Conservation (phyloP, 2,329 filamentous ascomycete species). For the Bipolaris zeicola region DNA sequence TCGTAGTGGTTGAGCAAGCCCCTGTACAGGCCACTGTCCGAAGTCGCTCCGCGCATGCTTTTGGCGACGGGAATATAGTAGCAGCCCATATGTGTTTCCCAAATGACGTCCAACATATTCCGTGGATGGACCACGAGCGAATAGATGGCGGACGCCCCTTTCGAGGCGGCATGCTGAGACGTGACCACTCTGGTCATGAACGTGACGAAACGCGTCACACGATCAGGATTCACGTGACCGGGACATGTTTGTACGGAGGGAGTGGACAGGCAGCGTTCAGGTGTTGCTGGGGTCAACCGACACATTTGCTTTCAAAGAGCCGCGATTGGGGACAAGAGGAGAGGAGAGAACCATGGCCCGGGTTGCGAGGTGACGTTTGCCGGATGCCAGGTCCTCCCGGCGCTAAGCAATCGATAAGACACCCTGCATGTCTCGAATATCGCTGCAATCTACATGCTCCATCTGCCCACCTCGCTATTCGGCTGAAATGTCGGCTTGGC, state of each 20-base stretch:
- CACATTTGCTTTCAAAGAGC: neutral
- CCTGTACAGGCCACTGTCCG: neutral
- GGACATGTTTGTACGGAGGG: neutral
- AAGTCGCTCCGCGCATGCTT: neutral
- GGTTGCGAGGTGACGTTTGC: constrained; percentile 12
- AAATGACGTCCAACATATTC: neutral
- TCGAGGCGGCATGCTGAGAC: neutral
- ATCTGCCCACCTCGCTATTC: neutral
- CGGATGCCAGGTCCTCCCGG: constrained; percentile 6
- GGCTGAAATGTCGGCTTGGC: neutral
- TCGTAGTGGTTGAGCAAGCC: neutral
- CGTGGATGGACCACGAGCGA: neutral
- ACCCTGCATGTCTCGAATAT: neutral
- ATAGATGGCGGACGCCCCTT: neutral
- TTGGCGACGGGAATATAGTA: neutral
- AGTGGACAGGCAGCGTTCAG: neutral
- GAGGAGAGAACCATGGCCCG: constrained; percentile 8
- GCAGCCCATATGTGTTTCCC: neutral
- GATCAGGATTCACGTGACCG: neutral
- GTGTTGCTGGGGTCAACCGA: neutral
- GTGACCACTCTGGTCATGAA: neutral
- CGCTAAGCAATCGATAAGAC: constrained; percentile 16
- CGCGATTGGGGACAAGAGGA: neutral
- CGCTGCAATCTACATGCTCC: too few species aligned
- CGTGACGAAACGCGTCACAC: constrained; percentile 5